Evolutionary conservation across 345 rosid genomes (phyloP).

Genomic region (Acer saccharum): DNA sequence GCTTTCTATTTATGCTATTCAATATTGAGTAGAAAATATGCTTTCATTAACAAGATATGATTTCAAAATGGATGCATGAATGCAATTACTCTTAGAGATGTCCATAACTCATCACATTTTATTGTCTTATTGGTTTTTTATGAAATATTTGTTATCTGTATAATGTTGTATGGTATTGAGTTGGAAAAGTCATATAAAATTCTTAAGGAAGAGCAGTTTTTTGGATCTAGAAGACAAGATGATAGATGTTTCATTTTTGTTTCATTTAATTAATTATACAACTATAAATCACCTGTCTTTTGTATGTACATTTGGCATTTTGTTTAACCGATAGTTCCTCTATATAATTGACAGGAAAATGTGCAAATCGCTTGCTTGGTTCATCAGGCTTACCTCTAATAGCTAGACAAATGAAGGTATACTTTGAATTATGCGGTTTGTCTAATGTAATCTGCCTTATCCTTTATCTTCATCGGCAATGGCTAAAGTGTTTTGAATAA

Average conservation of each 20-base stretch:
- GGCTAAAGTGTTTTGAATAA: conserved; percentile 7
- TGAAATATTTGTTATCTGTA: not conserved
- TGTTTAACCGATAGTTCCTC: not conserved
- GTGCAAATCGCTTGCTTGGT: conserved; percentile 88
- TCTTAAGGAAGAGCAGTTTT: not conserved
- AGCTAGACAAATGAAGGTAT: conserved; percentile 94
- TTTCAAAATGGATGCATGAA: not conserved
- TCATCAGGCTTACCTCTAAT: conserved; percentile 84
- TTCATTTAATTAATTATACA: not conserved
- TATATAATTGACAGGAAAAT: conserved; percentile 61
- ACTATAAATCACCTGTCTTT: not conserved
- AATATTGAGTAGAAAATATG: not conserved
- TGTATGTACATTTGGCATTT: not conserved
- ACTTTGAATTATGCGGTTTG: not conserved
- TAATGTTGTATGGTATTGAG: not conserved
- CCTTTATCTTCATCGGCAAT: not conserved
- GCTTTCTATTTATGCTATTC: not conserved
- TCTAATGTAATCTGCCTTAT: conserved; percentile 2
- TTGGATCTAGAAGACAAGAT: not conserved
- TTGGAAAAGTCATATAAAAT: not conserved
- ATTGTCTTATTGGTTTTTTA: not conserved
- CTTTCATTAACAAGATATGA: not conserved
- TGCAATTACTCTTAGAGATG: not conserved
- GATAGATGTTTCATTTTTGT: not conserved
- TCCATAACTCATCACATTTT: not conserved